Percentiles rank a stretch among this genome's conserved stretches.
These are phyloP conservation scores for Rhodofomes roseus DNA, from an alignment of 1,284 basidiomycete genomes.

Conservation along the genomic window DNA sequence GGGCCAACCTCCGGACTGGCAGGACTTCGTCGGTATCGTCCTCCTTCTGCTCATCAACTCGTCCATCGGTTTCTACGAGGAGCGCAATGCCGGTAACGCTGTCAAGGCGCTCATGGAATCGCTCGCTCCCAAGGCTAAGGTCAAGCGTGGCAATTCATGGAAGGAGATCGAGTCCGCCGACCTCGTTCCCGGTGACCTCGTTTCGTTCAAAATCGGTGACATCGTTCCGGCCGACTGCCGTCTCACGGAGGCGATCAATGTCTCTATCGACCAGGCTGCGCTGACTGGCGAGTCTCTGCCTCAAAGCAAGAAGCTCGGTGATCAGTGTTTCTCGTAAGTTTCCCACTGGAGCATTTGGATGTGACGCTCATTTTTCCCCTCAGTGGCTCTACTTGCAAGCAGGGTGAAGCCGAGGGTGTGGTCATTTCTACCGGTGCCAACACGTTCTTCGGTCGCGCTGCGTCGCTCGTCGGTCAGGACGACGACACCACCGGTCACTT, in stretches of 20 bases:
- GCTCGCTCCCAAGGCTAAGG: constrained; percentile 96
- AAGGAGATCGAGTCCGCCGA: constrained; percentile 84
- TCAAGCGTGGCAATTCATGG: constrained; percentile 83
- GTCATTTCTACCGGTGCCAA: constrained; percentile 95
- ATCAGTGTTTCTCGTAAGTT: constrained; percentile 93
- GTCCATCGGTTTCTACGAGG: constrained; percentile 97
- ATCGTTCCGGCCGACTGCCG: constrained; percentile 95
- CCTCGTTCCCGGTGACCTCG: constrained; percentile 91
- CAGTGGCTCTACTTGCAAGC: constrained; percentile 94
- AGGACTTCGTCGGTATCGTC: constrained; percentile 97
- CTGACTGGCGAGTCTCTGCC: constrained; percentile 95
- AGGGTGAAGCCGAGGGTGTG: constrained; percentile 95
- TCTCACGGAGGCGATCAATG: constrained; percentile 92
- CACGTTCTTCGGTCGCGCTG: constrained; percentile 94
- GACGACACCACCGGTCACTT: constrained; percentile 96
- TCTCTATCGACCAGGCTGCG: constrained; percentile 95
- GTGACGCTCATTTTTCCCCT: neutral
- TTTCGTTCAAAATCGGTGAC: constrained; percentile 97
- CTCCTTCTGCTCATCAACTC: constrained; percentile 94
- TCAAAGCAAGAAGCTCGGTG: constrained; percentile 83
- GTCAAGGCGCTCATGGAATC: constrained; percentile 99
- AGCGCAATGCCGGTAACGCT: constrained; percentile 94
- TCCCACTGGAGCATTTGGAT: constrained; percentile 1
- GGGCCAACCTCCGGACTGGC: constrained; percentile 87
- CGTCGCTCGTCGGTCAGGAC: constrained; percentile 92